Base-by-base conservation (phyloP, 805 yeast genomes). In the Hanseniaspora occidentalis region DNA sequence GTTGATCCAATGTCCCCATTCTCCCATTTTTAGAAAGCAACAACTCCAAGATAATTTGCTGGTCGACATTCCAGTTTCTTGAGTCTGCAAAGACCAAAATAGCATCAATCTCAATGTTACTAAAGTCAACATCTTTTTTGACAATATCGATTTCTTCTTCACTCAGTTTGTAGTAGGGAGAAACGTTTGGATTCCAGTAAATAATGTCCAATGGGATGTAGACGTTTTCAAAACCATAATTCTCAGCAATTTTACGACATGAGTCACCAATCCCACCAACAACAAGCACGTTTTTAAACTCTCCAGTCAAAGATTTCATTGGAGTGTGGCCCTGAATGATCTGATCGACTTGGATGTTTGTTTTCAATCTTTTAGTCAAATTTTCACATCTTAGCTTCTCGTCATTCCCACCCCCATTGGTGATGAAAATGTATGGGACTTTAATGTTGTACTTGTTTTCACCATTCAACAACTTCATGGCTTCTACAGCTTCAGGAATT, bases 311-410 rank as follows among this genome's bases (percentile, higher is more conserved):
- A 53, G 83, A 94, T 50, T 75, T 78, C 92, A 85, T 85, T 25
- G 96, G 96, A 1, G 96, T 85, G 60, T 85, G 95, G 45, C 95
- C 94, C 61, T 85, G 95, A 51, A 85, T 81, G 44, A 85, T 81
- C 63, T 85, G 95, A 41, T 77, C 84, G 35, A 76, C 75, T 10
- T 79, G 71, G 44, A 85, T 74, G 31, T 70, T 70, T 31, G 73
- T 61, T 17, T 68, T 72, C 46, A 85, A 67, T 47, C 84, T 64
- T 42, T 69, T 66, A 34, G 78, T 66, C 52, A 85, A 67, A 48
- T 84, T 92, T 42, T 69, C 71, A 37, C 89, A 81, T 50, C 96
- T 69, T 8, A 72, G 77, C 42, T 64, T 56, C 58, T 85, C 96
- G 7, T 84, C 79, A 53, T 81, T 75, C 38, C 96, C 96, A 49